phyloP scores from a whole-genome alignment of 1,139 yeast genomes.

The Magnusiomyces tetraspermus region DNA sequence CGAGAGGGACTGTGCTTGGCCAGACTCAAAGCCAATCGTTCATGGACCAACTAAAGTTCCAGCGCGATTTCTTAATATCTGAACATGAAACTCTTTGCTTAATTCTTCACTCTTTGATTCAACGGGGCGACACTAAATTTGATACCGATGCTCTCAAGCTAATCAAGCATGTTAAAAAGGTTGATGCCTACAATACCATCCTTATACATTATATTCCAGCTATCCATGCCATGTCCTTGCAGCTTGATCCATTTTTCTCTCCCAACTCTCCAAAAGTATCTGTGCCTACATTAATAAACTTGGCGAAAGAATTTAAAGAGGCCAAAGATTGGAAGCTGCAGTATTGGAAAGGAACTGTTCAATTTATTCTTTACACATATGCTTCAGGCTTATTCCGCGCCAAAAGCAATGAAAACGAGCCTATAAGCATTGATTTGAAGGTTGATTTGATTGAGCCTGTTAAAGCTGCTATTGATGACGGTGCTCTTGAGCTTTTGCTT shows the following conservation, averaged over 20 bases:
- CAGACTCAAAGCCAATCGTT: conserved; percentile 40
- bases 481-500: conserved; percentile 74
- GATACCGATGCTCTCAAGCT: conserved; percentile 37
- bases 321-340: conserved; percentile 25
- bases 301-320: conserved; percentile 7
- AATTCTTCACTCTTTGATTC: conserved; percentile 34
- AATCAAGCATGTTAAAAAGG: conserved; percentile 35
- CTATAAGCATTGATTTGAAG: conserved; percentile 29
- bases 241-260: conserved; percentile 12
- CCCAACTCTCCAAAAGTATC: conserved; percentile 7
- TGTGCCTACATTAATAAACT: neutral
- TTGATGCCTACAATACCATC: conserved; percentile 53
- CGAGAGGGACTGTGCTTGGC: conserved; percentile 45
- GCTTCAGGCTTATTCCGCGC: conserved; percentile 49
- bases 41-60: conserved; percentile 46
- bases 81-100: conserved; percentile 70
- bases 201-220: conserved; percentile 54
- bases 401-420: conserved; percentile 10
- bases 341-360: conserved; percentile 45
- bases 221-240: conserved; percentile 10
- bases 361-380: conserved; percentile 51
- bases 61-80: conserved; percentile 51
- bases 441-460: conserved; percentile 40
- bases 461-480: conserved; percentile 48
- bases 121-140: conserved; percentile 32